Percentiles rank a stretch among this genome's conserved stretches.
Evolutionary conservation across 306 rosid species (phyloP).

Genomic region (Castanea sativa): DNA sequence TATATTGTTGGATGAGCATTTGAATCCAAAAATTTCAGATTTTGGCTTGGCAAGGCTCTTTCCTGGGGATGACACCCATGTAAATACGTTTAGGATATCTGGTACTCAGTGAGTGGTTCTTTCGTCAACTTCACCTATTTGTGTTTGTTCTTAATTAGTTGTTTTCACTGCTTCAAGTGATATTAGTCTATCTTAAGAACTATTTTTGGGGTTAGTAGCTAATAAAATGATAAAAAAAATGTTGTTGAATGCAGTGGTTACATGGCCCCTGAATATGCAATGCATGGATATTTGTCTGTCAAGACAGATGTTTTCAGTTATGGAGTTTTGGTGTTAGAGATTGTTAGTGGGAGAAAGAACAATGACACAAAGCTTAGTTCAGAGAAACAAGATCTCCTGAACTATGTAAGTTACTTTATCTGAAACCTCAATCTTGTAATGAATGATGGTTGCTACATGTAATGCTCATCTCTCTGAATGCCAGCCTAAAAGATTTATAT

Average conservation of each 20-base stretch:
- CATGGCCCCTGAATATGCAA: conserved; percentile 92
- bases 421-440: neutral
- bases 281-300: conserved; percentile 81
- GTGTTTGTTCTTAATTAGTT: neutral
- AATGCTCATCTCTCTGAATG: too few species aligned
- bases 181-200: neutral
- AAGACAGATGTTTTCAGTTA: conserved; percentile 88
- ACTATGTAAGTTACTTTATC: conserved; percentile 52
- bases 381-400: conserved; percentile 73
- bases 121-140: neutral
- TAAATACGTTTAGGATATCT: conserved; percentile 75
- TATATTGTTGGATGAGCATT: conserved; percentile 67
- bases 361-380: conserved; percentile 37
- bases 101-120: conserved; percentile 82
- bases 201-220: neutral
- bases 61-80: conserved; percentile 90
- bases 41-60: conserved; percentile 89
- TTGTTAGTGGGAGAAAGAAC: conserved; percentile 83
- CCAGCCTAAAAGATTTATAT: neutral
- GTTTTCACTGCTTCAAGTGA: neutral
- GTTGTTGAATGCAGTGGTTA: conserved; percentile 63
- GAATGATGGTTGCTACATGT: neutral
- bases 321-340: conserved; percentile 78
- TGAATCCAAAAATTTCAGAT: conserved; percentile 83
- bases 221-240: neutral